These are phyloP conservation scores for Trametes meyenii DNA, from an alignment of 768 basidiomycete species.

Conservation along the genomic window DNA sequence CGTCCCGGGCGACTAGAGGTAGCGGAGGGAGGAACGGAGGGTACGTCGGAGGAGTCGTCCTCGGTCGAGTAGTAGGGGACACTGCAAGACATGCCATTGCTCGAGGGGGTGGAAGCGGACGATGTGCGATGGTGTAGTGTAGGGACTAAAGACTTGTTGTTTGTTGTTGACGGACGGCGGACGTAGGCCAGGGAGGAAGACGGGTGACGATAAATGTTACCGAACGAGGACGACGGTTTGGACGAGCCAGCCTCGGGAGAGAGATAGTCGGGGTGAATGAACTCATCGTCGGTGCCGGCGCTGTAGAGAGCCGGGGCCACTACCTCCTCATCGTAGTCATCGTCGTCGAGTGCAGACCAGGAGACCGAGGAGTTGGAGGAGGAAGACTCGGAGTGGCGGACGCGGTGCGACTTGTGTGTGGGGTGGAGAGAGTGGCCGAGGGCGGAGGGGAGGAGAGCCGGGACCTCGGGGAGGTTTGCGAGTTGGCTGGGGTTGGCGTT, in stretches of 20 bases:
- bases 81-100: conserved; percentile 29
- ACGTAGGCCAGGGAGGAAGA: conserved; percentile 61
- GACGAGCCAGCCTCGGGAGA: conserved; percentile 41
- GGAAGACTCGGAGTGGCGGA: conserved; percentile 59
- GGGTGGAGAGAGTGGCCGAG: conserved; percentile 56
- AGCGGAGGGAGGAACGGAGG: conserved; percentile 29
- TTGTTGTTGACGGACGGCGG: conserved; percentile 71
- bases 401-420: conserved; percentile 43
- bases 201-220: conserved; percentile 27
- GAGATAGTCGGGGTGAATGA: conserved; percentile 43
- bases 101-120: conserved; percentile 43
- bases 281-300: conserved; percentile 35
- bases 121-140: conserved; percentile 56
- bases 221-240: conserved; percentile 44
- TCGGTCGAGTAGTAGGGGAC: conserved; percentile 31
- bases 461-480: conserved; percentile 56
- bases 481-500: conserved; percentile 41
- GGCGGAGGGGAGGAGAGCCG: conserved; percentile 60
- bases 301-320: conserved; percentile 33
- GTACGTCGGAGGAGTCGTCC: conserved; percentile 46
- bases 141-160: conserved; percentile 64
- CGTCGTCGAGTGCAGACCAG: conserved; percentile 69
- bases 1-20: conserved; percentile 34
- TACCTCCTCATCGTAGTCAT: conserved; percentile 62
- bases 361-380: conserved; percentile 65